Evolutionary conservation across 1,284 basidiomycete genomes (phyloP), one percentile per base, ranked within the genome.

Genomic region (Moesziomyces sp.): DNA sequence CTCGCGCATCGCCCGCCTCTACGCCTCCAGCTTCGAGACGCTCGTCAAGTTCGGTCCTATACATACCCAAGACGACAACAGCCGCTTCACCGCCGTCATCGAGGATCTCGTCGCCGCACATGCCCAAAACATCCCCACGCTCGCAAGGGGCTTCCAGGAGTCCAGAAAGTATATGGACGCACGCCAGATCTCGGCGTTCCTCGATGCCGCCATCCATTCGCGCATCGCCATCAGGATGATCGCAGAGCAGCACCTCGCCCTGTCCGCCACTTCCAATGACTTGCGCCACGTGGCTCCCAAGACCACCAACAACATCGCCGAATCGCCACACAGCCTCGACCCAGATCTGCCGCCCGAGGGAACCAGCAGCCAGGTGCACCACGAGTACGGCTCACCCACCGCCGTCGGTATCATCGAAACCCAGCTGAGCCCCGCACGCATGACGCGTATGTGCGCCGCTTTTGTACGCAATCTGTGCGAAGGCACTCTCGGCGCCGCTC

Each of bases 121-220:
- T 81, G 88, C 91, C 4, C 91, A 94, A 84, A 93, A 95, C 80
- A 92, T 95, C 47, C 93, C 93, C 0, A 91, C 91, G 14, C 89
- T 96, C 87, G 92, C 93, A 0, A 92, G 93, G 84, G 93, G 93
- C 54, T 94, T 95, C 81, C 91, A 93, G 76, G 93, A 96, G 86
- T 92, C 91, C 74, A 87, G 89, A 51, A 88, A 89, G 59, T 95
- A 96, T 85, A 91, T 96, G 87, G 89, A 91, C 8, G 88, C 91
- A 2, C 87, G 87, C 23, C 89, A 92, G 75, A 90, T 93, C 64
- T 90, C 88, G 78, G 87, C 87, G 51, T 96, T 95, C 83, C 85
- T 96, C 33, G 91, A 96, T 80, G 89, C 90, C 24, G 90, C 92
- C 19, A 94, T 96, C 78, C 90, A 91, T 33, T 93, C 90, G 76